Evolutionary conservation across 1,139 yeast genomes (phyloP).

Genomic region (Debaryomyces subglobosus): DNA sequence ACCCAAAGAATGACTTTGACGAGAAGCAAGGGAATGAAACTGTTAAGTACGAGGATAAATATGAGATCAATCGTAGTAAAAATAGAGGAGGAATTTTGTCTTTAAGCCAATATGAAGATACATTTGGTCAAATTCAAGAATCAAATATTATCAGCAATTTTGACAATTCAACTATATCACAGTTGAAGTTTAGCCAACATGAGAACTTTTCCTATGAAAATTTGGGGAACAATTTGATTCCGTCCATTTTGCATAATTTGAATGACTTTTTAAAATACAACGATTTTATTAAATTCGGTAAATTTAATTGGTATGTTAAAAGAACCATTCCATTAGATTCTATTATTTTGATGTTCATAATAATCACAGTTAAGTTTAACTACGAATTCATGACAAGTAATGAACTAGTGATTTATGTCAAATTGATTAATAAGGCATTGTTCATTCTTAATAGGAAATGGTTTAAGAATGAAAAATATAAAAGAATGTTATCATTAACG

Average conservation of each 20-base stretch:
- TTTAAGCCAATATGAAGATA: constrained; percentile 44
- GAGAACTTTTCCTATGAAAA: constrained; percentile 50
- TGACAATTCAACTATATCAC: constrained; percentile 38
- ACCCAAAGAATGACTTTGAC: constrained; percentile 15
- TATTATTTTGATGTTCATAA: constrained; percentile 54
- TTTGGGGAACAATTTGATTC: constrained; percentile 54
- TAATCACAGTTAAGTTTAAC: constrained; percentile 56
- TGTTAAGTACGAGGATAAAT: constrained; percentile 12
- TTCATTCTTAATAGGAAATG: constrained; percentile 49
- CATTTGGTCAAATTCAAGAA: constrained; percentile 44
- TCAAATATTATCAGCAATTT: constrained; percentile 41
- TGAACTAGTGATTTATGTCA: constrained; percentile 38
- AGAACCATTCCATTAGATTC: constrained; percentile 63
- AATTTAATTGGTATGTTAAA: constrained; percentile 62
- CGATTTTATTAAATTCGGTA: constrained; percentile 51
- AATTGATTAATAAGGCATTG: constrained; percentile 45
- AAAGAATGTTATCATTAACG: constrained; percentile 47
- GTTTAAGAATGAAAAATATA: constrained; percentile 52
- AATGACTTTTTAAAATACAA: constrained; percentile 55
- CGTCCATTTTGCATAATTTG: constrained; percentile 59
- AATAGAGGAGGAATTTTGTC: constrained; percentile 33
- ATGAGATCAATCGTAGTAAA: constrained; percentile 15
- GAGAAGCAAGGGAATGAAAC: constrained; percentile 12
- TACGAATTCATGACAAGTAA: constrained; percentile 42
- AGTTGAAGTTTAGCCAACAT: constrained; percentile 37